phyloP scores from a whole-genome alignment of 73 alveolate genomes.

The Tetrahymena thermophila region DNA sequence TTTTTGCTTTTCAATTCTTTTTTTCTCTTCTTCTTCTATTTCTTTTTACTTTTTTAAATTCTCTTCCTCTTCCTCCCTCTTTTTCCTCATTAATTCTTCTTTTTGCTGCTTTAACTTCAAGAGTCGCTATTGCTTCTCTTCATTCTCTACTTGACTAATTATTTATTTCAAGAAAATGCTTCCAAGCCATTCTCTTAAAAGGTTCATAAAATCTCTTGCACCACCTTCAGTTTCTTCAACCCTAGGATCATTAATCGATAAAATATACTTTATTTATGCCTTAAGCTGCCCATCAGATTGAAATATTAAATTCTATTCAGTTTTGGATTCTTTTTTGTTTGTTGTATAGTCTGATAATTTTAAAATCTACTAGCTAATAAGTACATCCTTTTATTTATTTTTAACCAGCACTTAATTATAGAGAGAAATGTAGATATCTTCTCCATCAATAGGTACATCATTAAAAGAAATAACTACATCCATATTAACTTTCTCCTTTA shows the following conservation, averaged over 20 bases:
- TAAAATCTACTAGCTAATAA: neutral
- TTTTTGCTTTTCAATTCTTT: neutral
- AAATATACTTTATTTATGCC: neutral
- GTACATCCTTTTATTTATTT: neutral
- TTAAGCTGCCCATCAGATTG: neutral
- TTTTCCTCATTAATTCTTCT: neutral
- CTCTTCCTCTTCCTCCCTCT: neutral
- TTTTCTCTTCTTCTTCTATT: neutral
- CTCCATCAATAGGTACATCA: neutral
- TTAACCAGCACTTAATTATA: neutral
- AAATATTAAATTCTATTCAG: neutral
- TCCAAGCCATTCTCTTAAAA: neutral
- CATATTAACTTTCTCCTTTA: neutral
- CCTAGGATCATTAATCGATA: neutral
- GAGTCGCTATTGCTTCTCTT: neutral
- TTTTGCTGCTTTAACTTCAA: neutral
- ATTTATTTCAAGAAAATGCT: neutral
- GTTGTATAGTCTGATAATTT: neutral
- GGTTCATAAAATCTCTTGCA: neutral
- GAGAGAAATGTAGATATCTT: neutral
- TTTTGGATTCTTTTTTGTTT: neutral
- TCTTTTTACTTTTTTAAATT: neutral
- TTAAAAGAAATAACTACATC: neutral
- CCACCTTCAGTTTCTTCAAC: neutral
- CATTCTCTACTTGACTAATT: neutral